Evolutionary conservation across 2,329 filamentous ascomycete genomes (phyloP).

Genomic region (Ilyonectria destructans): DNA sequence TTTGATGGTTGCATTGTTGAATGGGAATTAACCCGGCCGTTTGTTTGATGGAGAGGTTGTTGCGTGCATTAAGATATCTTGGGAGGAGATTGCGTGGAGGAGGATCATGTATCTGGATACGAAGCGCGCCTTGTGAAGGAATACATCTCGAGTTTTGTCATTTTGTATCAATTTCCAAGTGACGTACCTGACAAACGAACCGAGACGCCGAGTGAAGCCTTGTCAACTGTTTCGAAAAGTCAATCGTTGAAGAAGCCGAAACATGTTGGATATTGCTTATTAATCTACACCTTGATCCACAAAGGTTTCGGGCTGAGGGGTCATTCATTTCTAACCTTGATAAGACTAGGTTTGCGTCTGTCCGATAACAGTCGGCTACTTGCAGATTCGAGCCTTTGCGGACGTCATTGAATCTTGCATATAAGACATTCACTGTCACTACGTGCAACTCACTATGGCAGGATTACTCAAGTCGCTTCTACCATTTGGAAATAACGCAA

Average conservation of each 20-base stretch:
- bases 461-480: slow-evolving; percentile 44
- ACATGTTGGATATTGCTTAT: background rate
- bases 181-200: background rate
- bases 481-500: slow-evolving; percentile 38
- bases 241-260: background rate
- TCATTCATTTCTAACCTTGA: background rate
- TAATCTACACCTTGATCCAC: background rate
- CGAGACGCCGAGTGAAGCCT: background rate
- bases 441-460: slow-evolving; percentile 33
- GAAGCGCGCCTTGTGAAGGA: slow-evolving; percentile 25
- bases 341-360: background rate
- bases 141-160: slow-evolving; percentile 6
- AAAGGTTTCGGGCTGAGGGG: background rate
- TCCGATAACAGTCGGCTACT: background rate
- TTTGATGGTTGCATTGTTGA: slow-evolving; percentile 37
- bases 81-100: slow-evolving; percentile 14
- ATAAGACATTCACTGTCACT: slow-evolving; percentile 11
- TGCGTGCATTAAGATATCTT: slow-evolving; percentile 37
- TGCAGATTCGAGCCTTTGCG: background rate
- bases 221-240: background rate
- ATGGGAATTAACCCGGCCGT: slow-evolving; percentile 27
- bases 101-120: slow-evolving; percentile 34
- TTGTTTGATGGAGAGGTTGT: slow-evolving; percentile 25
- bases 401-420: slow-evolving; percentile 6
- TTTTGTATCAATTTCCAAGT: background rate